These are phyloP conservation scores for Phytophthora ramorum DNA, from an alignment of 352 stramenopile species.

Conservation along the genomic window DNA sequence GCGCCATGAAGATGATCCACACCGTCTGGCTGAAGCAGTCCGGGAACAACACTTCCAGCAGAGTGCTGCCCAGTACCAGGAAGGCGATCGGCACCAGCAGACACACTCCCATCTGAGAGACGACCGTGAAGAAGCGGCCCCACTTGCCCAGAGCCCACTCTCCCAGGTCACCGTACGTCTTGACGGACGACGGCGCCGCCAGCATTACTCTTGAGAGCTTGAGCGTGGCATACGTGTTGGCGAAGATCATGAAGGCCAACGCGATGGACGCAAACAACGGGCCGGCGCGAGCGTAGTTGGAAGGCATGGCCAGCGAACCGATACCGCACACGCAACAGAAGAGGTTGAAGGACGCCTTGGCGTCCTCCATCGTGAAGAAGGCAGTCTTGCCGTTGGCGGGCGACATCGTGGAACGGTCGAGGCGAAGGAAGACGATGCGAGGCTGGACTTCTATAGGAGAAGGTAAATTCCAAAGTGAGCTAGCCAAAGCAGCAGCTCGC, in stretches of 20 bases:
- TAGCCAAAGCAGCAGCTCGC: background rate
- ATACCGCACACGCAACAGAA: too few relatives aligned
- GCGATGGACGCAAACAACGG: constrained; percentile 1
- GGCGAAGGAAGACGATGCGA: constrained; percentile 2
- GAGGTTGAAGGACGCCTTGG: too few relatives aligned
- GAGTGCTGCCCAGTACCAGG: constrained; percentile 44
- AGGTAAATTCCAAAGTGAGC: constrained; percentile 23
- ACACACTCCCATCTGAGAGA: constrained; percentile 44
- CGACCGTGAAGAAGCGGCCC: too few relatives aligned
- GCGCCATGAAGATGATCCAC: constrained; percentile 55
- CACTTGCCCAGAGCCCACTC: too few relatives aligned
- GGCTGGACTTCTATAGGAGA: constrained; percentile 12
- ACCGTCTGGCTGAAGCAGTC: constrained; percentile 28
- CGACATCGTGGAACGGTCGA: constrained; percentile 5
- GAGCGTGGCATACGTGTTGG: too few relatives aligned
- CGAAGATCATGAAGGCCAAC: constrained; percentile 25
- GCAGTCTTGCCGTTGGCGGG: constrained; percentile 32
- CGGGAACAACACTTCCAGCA: constrained; percentile 46
- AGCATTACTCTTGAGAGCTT: too few relatives aligned
- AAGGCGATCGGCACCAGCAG: constrained; percentile 44
- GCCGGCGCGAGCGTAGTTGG: too few relatives aligned
- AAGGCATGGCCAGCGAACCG: too few relatives aligned
- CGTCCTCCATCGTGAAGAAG: too few relatives aligned
- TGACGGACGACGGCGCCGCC: too few relatives aligned
- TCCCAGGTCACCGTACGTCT: too few relatives aligned